A percentile compares a stretch with the other conserved stretches of the same genome.
These are phyloP conservation scores for Bretziella fagacearum DNA, from an alignment of 2,329 filamentous ascomycete genomes.

Conservation along the genomic window DNA sequence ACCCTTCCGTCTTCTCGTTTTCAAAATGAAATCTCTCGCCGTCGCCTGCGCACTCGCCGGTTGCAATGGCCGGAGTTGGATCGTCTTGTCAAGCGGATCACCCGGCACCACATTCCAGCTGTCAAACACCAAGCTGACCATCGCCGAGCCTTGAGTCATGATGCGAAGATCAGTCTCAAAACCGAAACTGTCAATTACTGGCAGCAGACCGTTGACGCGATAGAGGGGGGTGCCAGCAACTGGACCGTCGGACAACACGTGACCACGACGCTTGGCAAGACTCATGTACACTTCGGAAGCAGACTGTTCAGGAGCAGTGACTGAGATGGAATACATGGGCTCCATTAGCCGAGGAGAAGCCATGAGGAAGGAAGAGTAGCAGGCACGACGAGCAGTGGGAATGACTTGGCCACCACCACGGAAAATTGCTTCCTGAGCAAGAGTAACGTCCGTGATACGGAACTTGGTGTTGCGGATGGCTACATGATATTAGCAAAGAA, in stretches of 20 bases:
- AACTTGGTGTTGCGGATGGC: constrained; percentile 97
- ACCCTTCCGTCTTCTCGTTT: constrained; percentile 85
- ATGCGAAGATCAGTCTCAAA: constrained; percentile 96
- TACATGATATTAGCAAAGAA: constrained; percentile 21
- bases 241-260: constrained; percentile 85
- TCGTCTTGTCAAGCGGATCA: constrained; percentile 78
- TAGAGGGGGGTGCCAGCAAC: constrained; percentile 91
- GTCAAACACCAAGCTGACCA: constrained; percentile 84
- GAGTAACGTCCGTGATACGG: constrained; percentile 75
- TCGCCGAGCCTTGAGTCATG: constrained; percentile 84
- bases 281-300: constrained; percentile 85
- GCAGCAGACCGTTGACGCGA: constrained; percentile 75
- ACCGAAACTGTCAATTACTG: constrained; percentile 92
- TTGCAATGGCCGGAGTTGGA: constrained; percentile 68
- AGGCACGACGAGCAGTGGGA: constrained; percentile 77
- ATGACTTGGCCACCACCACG: constrained; percentile 95
- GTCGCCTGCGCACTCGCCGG: constrained; percentile 77
- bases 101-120: constrained; percentile 92
- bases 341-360: constrained; percentile 93
- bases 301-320: constrained; percentile 81
- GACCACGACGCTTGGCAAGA: constrained; percentile 70
- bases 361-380: constrained; percentile 95
- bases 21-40: constrained; percentile 88
- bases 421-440: constrained; percentile 84
- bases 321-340: constrained; percentile 79